Evolutionary conservation across 2,329 filamentous ascomycete genomes (phyloP), one percentile per base, ranked within the genome.

Genomic region (Teratosphaeriaceae sp.): DNA sequence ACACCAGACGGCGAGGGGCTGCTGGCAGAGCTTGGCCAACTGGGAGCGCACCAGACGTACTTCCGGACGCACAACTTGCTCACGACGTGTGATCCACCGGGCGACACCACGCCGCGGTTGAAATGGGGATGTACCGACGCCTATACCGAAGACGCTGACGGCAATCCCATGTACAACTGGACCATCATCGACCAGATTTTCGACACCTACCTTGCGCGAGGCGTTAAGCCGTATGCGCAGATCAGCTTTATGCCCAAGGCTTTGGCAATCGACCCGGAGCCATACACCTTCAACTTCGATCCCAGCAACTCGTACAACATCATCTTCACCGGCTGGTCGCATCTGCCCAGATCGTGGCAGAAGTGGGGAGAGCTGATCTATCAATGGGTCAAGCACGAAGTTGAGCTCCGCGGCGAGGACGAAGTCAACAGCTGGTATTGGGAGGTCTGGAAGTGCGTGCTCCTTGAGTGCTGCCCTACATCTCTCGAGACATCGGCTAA

Each of bases 101-200:
- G 35, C 34, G 20, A 46, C 19, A 19, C 29, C 5, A 20, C 31
- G 11, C 26, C 44, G 6, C 39, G 44, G 6, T 22, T 43, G 19
- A 46, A 46, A 39, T 46, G 44, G 44, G 44, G 44, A 5, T 46
- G 44, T 34, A 46, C 44, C 12, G 35, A 46, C 20, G 44, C 40
- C 12, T 46, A 46, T 31, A 46, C 44, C 13, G 39, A 46, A 34
- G 44, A 46, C 18, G 23, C 31, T 33, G n/a, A 33, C 8, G 44
- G 44, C 15, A 34, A 46, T n/a, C 39, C 44, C 7, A 29, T 46
- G 16, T 46, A 46, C 44, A 46, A 46, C 35, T 46, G 39, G 39
- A 43, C 44, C 20, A 43, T 46, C 18, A 30, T 46, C 40, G 44
- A 46, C 40, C 2, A 23, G 11, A 46, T 46, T 24, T 46, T 46